Percentiles rank a stretch among this genome's conserved stretches.
These are phyloP conservation scores for Fusarium bactridioides DNA, from an alignment of 2,329 filamentous ascomycete species.

Conservation along the genomic window DNA sequence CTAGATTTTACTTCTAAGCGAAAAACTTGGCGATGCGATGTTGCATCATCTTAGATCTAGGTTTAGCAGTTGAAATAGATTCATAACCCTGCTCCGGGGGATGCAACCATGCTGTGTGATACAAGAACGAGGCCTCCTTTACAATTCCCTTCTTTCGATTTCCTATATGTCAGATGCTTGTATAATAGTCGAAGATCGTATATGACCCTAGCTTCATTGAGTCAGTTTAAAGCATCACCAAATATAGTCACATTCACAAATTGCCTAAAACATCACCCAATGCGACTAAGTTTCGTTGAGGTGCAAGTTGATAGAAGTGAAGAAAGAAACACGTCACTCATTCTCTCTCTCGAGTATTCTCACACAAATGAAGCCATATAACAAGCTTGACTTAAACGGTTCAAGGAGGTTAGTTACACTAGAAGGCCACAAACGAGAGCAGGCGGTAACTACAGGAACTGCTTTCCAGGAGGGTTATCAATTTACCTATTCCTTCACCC, in stretches of 20 bases:
- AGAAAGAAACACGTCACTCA: not conserved
- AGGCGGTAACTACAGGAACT: not conserved
- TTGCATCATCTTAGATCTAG: not conserved
- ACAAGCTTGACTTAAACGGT: not conserved
- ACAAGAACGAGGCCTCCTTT: not conserved
- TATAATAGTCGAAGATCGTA: not conserved
- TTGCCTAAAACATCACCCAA: not conserved
- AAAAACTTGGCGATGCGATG: slow-evolving; percentile 6
- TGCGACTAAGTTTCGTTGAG: not conserved
- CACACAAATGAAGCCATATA: not conserved
- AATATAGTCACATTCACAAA: not conserved
- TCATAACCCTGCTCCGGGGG: not conserved
- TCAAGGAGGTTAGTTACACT: not conserved
- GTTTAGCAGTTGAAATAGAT: not conserved
- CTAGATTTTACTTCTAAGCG: not conserved
- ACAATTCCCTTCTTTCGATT: not conserved
- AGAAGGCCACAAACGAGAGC: not conserved
- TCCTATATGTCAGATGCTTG: not conserved
- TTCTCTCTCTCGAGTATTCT: not conserved
- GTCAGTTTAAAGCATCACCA: not conserved
- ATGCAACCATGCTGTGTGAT: not conserved
- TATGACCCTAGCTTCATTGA: not conserved
- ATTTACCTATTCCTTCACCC: not conserved
- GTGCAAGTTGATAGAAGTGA: not conserved
- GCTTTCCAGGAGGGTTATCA: not conserved